Percentiles rank a stretch among this genome's conserved stretches.
Conservation (phyloP, 2,329 filamentous ascomycete genomes). For the Arthroderma uncinatum region DNA sequence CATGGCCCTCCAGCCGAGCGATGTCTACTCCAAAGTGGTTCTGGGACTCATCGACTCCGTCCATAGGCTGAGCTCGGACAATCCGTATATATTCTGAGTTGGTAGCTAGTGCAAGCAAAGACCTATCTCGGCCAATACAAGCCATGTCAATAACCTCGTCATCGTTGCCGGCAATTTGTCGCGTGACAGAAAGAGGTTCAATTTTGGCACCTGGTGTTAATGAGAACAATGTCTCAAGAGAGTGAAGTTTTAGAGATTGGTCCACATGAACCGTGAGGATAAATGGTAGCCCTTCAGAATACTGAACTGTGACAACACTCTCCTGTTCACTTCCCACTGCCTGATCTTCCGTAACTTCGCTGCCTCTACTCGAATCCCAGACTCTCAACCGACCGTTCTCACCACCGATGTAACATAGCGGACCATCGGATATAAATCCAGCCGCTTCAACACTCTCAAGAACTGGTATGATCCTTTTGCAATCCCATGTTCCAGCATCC, state of each 20-base stretch:
- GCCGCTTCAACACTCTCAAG: constrained; percentile 76
- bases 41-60: constrained; percentile 29
- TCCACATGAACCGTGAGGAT: constrained; percentile 78
- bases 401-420: constrained; percentile 70
- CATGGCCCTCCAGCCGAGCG: constrained; percentile 73
- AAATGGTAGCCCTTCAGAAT: constrained; percentile 53
- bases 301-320: constrained; percentile 61
- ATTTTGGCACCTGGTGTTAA: constrained; percentile 37
- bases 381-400: constrained; percentile 71
- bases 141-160: constrained; percentile 95
- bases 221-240: constrained; percentile 30
- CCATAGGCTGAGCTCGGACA: constrained; percentile 46
- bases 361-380: constrained; percentile 68
- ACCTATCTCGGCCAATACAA: constrained; percentile 69
- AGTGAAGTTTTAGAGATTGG: constrained; percentile 72
- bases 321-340: constrained; percentile 48
- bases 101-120: constrained; percentile 77
- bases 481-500: constrained; percentile 78
- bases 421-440: constrained; percentile 63
- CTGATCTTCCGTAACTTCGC: constrained; percentile 70
- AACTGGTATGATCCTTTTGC: constrained; percentile 66
- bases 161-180: constrained; percentile 86
- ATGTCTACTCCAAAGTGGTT: constrained; percentile 81
- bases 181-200: constrained; percentile 50
- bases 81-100: constrained; percentile 90